A percentile compares a stretch with the other conserved stretches of the same genome.
Conservation (phyloP, 2,329 filamentous ascomycete species). For the Rhinocladiella mackenziei region DNA sequence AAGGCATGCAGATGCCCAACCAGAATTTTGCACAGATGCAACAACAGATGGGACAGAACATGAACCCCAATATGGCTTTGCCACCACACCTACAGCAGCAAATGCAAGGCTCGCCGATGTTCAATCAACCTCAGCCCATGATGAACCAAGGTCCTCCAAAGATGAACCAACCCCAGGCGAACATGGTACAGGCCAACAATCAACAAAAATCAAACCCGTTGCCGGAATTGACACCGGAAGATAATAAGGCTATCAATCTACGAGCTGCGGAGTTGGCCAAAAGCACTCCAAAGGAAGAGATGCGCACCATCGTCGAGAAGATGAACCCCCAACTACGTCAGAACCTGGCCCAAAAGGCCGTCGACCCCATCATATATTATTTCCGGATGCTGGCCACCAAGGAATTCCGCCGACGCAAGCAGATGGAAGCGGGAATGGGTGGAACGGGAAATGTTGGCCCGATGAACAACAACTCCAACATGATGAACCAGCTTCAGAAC, state of each 20-base stretch:
- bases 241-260: constrained; percentile 42
- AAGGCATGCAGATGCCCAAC: constrained; percentile 34
- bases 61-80: constrained; percentile 38
- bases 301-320: constrained; percentile 48
- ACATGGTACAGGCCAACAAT: constrained; percentile 31
- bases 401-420: constrained; percentile 36
- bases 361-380: constrained; percentile 50
- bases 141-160: constrained; percentile 27
- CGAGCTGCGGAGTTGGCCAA: constrained; percentile 47
- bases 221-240: constrained; percentile 36
- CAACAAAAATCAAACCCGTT: constrained; percentile 30
- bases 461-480: constrained; percentile 15
- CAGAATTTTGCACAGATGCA: constrained; percentile 39
- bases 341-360: constrained; percentile 41
- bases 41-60: constrained; percentile 31
- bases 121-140: constrained; percentile 34
- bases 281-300: constrained; percentile 42
- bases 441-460: constrained; percentile 10
- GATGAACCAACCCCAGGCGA: constrained; percentile 23
- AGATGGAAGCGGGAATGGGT: constrained; percentile 19
- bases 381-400: constrained; percentile 49
- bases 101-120: constrained; percentile 50
- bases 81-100: constrained; percentile 49
- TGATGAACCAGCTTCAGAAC: constrained; percentile 18
- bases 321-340: constrained; percentile 48